These are phyloP conservation scores for Pseudocercospora ulei DNA, from an alignment of 2,329 filamentous ascomycete genomes.

Conservation along the genomic window DNA sequence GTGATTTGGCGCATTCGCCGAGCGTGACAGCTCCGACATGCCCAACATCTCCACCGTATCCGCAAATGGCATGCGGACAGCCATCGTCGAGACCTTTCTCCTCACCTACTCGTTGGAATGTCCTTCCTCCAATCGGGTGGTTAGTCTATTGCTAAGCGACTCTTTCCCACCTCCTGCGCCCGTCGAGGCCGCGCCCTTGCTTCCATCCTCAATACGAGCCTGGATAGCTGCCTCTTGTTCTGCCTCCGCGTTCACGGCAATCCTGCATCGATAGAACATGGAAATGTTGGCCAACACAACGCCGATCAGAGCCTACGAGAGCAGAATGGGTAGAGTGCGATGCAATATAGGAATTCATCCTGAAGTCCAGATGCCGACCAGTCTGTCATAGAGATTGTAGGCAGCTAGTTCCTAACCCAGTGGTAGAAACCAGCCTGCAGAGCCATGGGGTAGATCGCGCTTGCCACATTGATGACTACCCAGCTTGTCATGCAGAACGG, in stretches of 20 bases:
- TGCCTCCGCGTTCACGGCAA: slow-evolving; percentile 7
- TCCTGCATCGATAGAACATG: slow-evolving; percentile 23
- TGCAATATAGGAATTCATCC: slow-evolving; percentile 36
- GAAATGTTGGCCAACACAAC: slow-evolving; percentile 20
- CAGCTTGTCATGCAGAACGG: slow-evolving; percentile 42
- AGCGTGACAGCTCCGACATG: background rate
- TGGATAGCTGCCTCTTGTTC: slow-evolving; percentile 8
- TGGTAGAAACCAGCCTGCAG: slow-evolving; percentile 38
- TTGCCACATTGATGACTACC: slow-evolving; percentile 40
- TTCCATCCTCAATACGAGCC: background rate
- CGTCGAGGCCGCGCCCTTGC: background rate
- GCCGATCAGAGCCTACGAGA: slow-evolving; percentile 35
- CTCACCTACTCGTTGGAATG: slow-evolving; percentile 4
- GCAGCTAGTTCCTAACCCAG: slow-evolving; percentile 38
- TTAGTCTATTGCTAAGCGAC: background rate
- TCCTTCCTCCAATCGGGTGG: background rate
- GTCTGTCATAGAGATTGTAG: slow-evolving; percentile 37
- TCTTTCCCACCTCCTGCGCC: background rate
- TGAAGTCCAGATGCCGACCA: slow-evolving; percentile 42
- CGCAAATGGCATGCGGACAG: slow-evolving; percentile 4
- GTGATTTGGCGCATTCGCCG: too few relatives aligned
- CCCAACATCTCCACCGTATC: slow-evolving; percentile 2
- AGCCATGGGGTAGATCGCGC: slow-evolving; percentile 40
- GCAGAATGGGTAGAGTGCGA: slow-evolving; percentile 28
- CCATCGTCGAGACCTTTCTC: slow-evolving; percentile 1